Base-by-base conservation (phyloP, 164 flowering plant genomes). In the Paratinospora sagittata region DNA sequence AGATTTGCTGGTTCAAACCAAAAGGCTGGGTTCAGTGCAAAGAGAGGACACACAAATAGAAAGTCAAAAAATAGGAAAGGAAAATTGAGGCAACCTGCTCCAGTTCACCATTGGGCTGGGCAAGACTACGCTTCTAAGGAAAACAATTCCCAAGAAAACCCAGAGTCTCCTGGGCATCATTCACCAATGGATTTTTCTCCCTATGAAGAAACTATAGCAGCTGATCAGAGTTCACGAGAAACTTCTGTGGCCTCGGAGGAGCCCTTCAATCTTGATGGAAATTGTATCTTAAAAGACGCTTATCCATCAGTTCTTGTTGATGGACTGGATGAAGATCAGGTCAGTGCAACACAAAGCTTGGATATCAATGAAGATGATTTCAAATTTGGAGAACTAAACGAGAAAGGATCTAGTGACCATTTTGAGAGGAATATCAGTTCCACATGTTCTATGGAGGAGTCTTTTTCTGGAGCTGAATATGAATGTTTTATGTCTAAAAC, bases 161-260 rank as follows among this genome's bases (percentile, higher is more conserved):
- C 75, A 4, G 88, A 85, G 68, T 83, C 86, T 58, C 79, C 86
- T 64, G 87, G 78, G 24, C 77, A 85, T 63, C 87, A 84, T 84
- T 88, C 97, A 7, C 98, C 98, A 16, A 92, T 95, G 97, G 97
- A 92, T 60, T 73, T 87, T 64, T 88, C 98, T 70, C 97, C 97
- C 27, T 89, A 84, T 81, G 84, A 76, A 71, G 96, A 89, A 82
- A 79, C 76, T 63, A 26, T 71, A 68, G 82, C 82, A 45, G 80
- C 74, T 62, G 75, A 73, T 68, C 78, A 43, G 43, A 34, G 55
- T 72, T 81, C 89, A 5, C 73, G 84, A 74, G 90, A 82, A 80
- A 76, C 81, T 77, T 86, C 91, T 24, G 74, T 78, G 30, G 73
- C 82, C 65, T 87, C 92, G 21, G 85, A 81, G 66, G 88, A 78